Evolutionary conservation across 164 flowering plant species (phyloP), one percentile per base, ranked within the genome.

Genomic region (Annona cherimola): DNA sequence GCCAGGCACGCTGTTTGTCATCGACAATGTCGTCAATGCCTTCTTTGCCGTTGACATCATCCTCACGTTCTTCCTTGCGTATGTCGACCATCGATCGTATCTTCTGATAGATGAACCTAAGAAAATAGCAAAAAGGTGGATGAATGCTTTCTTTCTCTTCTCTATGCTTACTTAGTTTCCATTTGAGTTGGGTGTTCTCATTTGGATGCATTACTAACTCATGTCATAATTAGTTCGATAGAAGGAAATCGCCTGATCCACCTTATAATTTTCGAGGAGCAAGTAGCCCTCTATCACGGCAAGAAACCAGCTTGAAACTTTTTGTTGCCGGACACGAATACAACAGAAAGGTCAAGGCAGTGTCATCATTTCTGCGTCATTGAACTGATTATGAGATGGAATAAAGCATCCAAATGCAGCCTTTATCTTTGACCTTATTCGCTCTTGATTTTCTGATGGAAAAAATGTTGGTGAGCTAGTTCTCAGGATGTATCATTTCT

Each of bases 1-100:
- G 82, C 83, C 84, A 71, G 86, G 84, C 73, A 79, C 84, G 0
- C 78, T 95, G 45, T 89, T 86, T 83, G 69, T 93, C 63, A 18
- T 89, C 7, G 96, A 95, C 84, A 83, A 93, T 84, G 81, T 91
- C 71, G 85, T 95, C 81, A 87, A 93, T 78, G 80, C 82, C 79
- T 91, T 95, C 87, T 95, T 95, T 67, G 95, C 93, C 75, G 73
- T 91, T 75, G 99, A 95, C 75, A 95, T 93, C 16, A 45, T 89
- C 54, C 96, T 95, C 69, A 93, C 97, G 72, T 95, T 95, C 85
- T 91, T 91, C 69, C 92, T 91, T 18, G 99, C 99, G 20, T 95
- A 89, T 79, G 78, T 95, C 2, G 94, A 95, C 69, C 82, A 70
- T 66, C 79, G 81, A 45, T 79, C 98, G 14, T 89, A 88, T 79